phyloP scores from a whole-genome alignment of 306 rosid genomes.

The Astragalus membranaceus region DNA sequence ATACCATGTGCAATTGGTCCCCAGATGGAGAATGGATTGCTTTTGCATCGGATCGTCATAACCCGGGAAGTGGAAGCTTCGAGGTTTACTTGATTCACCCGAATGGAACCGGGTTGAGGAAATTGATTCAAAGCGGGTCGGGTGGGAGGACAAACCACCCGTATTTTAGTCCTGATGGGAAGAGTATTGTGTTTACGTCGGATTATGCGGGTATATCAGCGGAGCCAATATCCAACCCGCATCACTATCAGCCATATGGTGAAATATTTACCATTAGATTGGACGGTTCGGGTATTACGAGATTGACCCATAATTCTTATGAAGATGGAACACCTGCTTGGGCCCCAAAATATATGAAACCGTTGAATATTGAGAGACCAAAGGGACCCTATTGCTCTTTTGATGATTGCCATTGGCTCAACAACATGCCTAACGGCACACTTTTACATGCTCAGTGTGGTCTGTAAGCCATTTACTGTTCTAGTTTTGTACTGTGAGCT shows the following conservation, averaged over 20 bases:
- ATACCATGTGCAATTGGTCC: conserved; percentile 87
- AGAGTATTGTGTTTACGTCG: conserved; percentile 52
- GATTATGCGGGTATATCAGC: conserved; percentile 75
- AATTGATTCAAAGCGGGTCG: conserved; percentile 54
- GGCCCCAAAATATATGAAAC: conserved; percentile 43
- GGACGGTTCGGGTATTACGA: conserved; percentile 61
- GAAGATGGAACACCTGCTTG: conserved; percentile 88
- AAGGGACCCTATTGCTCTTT: conserved; percentile 48
- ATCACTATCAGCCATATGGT: conserved; percentile 77
- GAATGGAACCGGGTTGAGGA: conserved; percentile 67
- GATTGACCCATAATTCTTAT: conserved; percentile 68
- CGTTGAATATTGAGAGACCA: conserved; percentile 35
- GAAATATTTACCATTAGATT: conserved; percentile 58
- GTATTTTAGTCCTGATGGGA: conserved; percentile 65
- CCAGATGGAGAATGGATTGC: conserved; percentile 85
- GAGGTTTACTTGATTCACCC: conserved; percentile 68
- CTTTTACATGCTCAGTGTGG: conserved; percentile 21
- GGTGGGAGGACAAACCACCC: conserved; percentile 76
- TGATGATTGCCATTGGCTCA: conserved; percentile 74
- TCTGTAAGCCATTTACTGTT: background rate
- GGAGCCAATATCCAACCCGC: conserved; percentile 83
- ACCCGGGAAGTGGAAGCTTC: conserved; percentile 62
- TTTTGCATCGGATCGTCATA: conserved; percentile 60
- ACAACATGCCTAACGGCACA: conserved; percentile 17
- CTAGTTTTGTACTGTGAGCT: background rate